Evolutionary conservation across 2,329 filamentous ascomycete species (phyloP).

Genomic region (Colletotrichum sp.): DNA sequence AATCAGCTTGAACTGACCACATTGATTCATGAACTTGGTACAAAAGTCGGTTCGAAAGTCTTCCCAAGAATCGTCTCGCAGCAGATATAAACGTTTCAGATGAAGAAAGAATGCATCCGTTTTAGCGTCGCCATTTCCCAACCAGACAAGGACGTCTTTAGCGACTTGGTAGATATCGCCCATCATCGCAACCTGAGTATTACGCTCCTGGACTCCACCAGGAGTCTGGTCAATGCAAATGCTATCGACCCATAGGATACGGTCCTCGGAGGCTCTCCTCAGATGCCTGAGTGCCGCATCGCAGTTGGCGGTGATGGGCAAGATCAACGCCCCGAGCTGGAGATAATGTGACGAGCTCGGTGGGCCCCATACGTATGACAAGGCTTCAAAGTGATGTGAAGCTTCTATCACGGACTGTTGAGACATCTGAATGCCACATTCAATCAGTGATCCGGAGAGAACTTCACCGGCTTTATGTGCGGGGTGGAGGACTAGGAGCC

Average conservation of each 20-base stretch:
- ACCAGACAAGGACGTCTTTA: background rate
- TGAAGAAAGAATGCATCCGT: background rate
- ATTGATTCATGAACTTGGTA: background rate
- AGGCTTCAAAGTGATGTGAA: background rate
- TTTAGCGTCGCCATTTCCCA: background rate
- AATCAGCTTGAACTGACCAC: background rate
- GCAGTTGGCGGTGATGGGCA: background rate
- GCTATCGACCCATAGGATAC: background rate
- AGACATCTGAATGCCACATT: background rate
- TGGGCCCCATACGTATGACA: background rate
- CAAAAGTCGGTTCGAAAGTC: background rate
- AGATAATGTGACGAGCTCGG: background rate
- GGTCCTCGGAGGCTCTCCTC: background rate
- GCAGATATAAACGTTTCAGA: background rate
- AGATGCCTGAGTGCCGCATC: background rate
- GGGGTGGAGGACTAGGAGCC: background rate
- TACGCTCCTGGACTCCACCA: background rate
- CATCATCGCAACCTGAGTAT: background rate
- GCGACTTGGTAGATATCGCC: background rate
- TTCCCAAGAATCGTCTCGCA: background rate
- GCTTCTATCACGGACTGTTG: background rate
- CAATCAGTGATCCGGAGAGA: background rate
- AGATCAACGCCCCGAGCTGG: background rate
- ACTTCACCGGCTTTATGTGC: background rate
- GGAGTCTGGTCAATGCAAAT: background rate